Percentiles rank a stretch among this genome's conserved stretches.
Conservation (phyloP, 2,329 filamentous ascomycete species). For the Aureobasidium sp. region DNA sequence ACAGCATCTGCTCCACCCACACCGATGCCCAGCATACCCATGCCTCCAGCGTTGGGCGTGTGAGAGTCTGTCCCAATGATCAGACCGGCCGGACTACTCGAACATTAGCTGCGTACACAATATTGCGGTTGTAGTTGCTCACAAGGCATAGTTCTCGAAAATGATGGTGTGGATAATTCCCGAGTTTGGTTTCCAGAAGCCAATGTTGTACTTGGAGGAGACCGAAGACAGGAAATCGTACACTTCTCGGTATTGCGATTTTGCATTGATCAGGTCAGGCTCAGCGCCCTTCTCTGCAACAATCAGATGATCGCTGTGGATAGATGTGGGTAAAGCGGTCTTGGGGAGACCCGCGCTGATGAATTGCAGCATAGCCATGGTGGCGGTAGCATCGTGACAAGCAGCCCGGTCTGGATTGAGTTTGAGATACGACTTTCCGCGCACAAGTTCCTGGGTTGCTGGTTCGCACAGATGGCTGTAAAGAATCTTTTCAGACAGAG, state of each 20-base stretch:
- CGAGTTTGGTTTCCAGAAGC: constrained; percentile 90
- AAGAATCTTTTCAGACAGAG: constrained; percentile 94
- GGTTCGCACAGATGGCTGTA: constrained; percentile 88
- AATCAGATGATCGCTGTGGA: constrained; percentile 99
- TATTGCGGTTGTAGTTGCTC: too few relatives aligned
- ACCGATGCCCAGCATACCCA: constrained; percentile 90
- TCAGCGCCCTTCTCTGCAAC: constrained; percentile 88
- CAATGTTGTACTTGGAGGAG: constrained; percentile 81
- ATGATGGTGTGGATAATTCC: constrained; percentile 98
- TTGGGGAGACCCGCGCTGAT: constrained; percentile 89
- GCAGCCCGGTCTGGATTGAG: constrained; percentile 95
- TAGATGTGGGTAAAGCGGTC: constrained; percentile 90
- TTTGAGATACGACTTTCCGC: constrained; percentile 82
- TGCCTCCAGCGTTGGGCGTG: constrained; percentile 91
- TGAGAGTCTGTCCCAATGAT: constrained; percentile 99
- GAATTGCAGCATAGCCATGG: constrained; percentile 98
- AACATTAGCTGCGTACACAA: too few relatives aligned
- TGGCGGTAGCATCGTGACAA: constrained; percentile 97
- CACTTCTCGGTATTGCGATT: constrained; percentile 89
- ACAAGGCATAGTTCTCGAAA: constrained; percentile 95
- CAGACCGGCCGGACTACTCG: too few relatives aligned
- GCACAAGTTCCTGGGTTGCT: constrained; percentile 72
- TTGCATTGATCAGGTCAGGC: constrained; percentile 74
- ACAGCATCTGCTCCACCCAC: constrained; percentile 96
- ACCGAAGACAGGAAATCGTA: constrained; percentile 96